These are phyloP conservation scores for Populus hybrid DNA, from an alignment of 441 rosid species.

Conservation along the genomic window DNA sequence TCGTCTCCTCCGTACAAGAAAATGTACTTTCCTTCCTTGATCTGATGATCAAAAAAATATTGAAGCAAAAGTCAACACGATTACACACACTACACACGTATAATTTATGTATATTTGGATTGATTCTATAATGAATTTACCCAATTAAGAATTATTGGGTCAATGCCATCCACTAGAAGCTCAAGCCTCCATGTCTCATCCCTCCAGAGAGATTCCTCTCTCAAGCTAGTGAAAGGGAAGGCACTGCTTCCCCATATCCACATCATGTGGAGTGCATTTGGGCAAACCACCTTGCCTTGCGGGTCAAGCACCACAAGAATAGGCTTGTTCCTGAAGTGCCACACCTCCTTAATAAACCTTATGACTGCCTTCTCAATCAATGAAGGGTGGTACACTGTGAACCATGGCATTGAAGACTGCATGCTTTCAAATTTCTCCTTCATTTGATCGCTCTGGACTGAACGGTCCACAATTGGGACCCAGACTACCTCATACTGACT, in stretches of 20 bases:
- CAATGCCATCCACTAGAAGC: constrained; percentile 59
- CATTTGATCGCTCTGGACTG: constrained; percentile 32
- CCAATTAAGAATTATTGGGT: constrained; percentile 53
- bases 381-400: constrained; percentile 49
- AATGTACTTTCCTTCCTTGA: constrained; percentile 57
- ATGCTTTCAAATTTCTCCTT: constrained; percentile 51
- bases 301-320: constrained; percentile 72
- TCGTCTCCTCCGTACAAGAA: constrained; percentile 83
- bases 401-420: constrained; percentile 65
- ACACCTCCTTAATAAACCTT: constrained; percentile 50
- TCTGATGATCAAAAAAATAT: constrained; percentile 40
- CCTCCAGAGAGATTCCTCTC: constrained; percentile 65
- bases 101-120: not conserved
- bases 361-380: constrained; percentile 46
- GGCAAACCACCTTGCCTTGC: constrained; percentile 59
- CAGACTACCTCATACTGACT: constrained; percentile 71
- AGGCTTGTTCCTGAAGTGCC: constrained; percentile 71
- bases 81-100: too few species aligned
- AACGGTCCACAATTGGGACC: constrained; percentile 63
- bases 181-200: constrained; percentile 64
- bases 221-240: constrained; percentile 66
- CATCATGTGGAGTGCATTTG: constrained; percentile 82
- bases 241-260: constrained; percentile 74
- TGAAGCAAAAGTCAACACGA: not conserved
- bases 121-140: constrained; percentile 24